Conservation (phyloP, 768 basidiomycete species). For the Trametes maxima region DNA sequence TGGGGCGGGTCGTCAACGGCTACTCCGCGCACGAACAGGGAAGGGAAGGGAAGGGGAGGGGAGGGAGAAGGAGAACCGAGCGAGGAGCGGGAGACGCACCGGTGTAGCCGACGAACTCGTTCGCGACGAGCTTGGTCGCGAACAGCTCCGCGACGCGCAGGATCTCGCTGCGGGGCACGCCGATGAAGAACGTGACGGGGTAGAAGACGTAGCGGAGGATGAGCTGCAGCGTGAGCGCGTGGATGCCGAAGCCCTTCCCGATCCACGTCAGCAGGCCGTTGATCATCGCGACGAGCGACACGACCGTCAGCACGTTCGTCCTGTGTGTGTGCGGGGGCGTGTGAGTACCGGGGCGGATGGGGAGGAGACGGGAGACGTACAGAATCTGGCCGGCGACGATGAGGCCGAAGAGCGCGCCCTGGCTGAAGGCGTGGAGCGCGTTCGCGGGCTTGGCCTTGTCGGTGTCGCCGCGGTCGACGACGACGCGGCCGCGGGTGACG, state of each 20-base stretch:
- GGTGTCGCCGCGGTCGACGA: slow-evolving; percentile 73
- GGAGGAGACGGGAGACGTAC: slow-evolving; percentile 42
- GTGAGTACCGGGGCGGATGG: neutral
- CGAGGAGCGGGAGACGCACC: slow-evolving; percentile 30
- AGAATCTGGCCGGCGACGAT: slow-evolving; percentile 87
- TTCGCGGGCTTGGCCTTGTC: slow-evolving; percentile 65
- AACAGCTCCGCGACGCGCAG: slow-evolving; percentile 78
- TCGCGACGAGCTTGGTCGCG: slow-evolving; percentile 85
- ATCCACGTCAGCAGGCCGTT: slow-evolving; percentile 90
- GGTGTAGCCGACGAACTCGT: slow-evolving; percentile 81
- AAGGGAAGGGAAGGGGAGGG: neutral
- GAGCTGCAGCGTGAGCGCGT: slow-evolving; percentile 80
- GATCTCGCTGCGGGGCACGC: slow-evolving; percentile 82
- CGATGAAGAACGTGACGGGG: slow-evolving; percentile 79
- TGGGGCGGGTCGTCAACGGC: slow-evolving; percentile 8
- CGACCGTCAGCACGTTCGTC: slow-evolving; percentile 82
- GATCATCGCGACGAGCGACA: slow-evolving; percentile 78
- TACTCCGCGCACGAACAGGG: neutral
- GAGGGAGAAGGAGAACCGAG: neutral
- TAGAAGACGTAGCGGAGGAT: slow-evolving; percentile 88
- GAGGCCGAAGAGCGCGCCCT: slow-evolving; percentile 83
- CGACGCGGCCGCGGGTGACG: slow-evolving; percentile 78
- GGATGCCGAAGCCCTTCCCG: slow-evolving; percentile 83
- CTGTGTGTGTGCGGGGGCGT: slow-evolving; percentile 37
- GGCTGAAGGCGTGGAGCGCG: slow-evolving; percentile 85